Evolutionary conservation across 139 green algal species (phyloP).

Genomic region (Picochlorum sp.): DNA sequence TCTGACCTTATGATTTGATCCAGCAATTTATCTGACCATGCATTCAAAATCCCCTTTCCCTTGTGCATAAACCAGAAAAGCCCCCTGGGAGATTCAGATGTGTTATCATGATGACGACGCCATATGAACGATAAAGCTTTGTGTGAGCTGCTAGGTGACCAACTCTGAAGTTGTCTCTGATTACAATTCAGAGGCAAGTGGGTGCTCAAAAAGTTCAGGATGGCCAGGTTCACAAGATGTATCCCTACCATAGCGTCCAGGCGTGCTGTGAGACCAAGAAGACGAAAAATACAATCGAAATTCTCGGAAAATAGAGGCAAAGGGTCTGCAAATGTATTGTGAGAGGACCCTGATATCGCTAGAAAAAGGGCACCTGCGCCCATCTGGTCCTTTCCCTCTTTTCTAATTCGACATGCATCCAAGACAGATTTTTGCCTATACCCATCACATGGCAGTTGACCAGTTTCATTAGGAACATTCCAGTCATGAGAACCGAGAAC

Average conservation of each 20-base stretch:
- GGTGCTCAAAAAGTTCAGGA: conserved; percentile 29
- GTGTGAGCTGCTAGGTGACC: conserved; percentile 8
- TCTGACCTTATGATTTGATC: conserved; percentile 1
- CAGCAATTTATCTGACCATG: conserved; percentile 15
- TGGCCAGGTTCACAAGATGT: conserved; percentile 15
- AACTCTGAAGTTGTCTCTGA: conserved; percentile 13
- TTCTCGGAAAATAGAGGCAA: conserved; percentile 20
- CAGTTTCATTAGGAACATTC: conserved; percentile 44
- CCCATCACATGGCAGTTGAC: conserved; percentile 35
- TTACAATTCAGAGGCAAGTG: conserved; percentile 26
- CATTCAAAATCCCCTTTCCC: conserved; percentile 16
- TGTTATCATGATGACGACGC: not conserved
- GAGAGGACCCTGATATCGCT: conserved; percentile 23
- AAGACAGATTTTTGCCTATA: conserved; percentile 40
- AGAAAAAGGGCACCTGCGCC: conserved; percentile 31
- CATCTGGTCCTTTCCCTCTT: not conserved
- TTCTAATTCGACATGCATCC: conserved; percentile 19
- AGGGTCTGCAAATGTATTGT: conserved; percentile 40
- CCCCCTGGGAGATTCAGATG: not conserved
- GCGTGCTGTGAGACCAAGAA: conserved; percentile 20
- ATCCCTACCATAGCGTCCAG: conserved; percentile 37
- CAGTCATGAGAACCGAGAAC: conserved; percentile 51
- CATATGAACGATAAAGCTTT: conserved; percentile 1
- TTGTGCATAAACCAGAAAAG: conserved; percentile 1
- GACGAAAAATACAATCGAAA: conserved; percentile 15